Base-by-base conservation (phyloP, 2,329 filamentous ascomycete genomes). In the Verruconis gallopava region DNA sequence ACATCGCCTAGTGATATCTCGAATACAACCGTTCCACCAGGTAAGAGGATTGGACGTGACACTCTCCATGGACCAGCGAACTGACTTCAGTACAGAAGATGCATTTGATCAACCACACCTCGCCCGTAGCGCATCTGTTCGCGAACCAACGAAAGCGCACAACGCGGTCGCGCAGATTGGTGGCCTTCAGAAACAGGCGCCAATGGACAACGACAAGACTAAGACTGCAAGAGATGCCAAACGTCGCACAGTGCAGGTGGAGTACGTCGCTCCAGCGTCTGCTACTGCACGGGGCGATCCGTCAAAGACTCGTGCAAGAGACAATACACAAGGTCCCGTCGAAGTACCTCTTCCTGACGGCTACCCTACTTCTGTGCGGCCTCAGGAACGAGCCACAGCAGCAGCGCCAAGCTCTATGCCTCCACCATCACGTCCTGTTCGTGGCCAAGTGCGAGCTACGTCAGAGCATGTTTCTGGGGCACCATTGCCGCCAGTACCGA, bases 251-350 rank as follows among this genome's bases (percentile, higher is more conserved):
- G 85, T 98, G 0, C 91, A 98, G 63, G 84, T 98, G 47, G 91
- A 98, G 66, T 98, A 98, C 60, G 91, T 96, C 44, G 83, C 88
- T 15, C 91, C 91, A 18, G 79, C 80, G 19, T 93, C 85, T 4
- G 79, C 89, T 55, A 95, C 89, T 1, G 73, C 80, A 47, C 76
- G 89, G 49, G 85, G 82, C 21, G 75, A 75, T 42, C 48, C 50
- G 39, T 50, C 50, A 3, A 47, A 68, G 54, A 68, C 72, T 38
- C 66, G 73, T 43, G 69, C 68, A 48, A 69, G 72, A 47, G 65
- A 70, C 18, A 70, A 72, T 43, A 72, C 65, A 46, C 64, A 71
- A 51, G 73, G 71, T 2, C 72, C 74, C 2, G 56, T 59, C 21
- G 65, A 67, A 45, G 57, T 62, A 21, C 33, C 36, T 14, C 56